Evolutionary conservation across 139 green algal species (phyloP).

Genomic region (Eudorina sp.): DNA sequence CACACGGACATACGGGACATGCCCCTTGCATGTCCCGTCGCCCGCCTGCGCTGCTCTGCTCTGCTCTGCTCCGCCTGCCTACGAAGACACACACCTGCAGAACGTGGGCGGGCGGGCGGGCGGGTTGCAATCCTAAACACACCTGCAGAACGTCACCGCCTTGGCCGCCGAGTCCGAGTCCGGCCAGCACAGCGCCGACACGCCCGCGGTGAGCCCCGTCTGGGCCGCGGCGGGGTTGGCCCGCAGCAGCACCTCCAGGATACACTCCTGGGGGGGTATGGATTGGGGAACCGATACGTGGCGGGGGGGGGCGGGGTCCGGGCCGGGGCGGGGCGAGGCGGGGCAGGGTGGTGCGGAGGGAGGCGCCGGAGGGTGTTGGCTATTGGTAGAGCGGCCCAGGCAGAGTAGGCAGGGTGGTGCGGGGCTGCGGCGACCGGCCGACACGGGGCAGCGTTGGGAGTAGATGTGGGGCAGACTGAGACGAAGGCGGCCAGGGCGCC

Average conservation of each 20-base stretch:
- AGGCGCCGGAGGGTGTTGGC: too few relatives aligned
- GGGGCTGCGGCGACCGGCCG: too few relatives aligned
- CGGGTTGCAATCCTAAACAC: too few relatives aligned
- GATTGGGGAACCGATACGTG: background rate
- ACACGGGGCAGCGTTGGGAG: too few relatives aligned
- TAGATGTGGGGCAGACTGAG: too few relatives aligned
- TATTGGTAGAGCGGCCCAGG: too few relatives aligned
- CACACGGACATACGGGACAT: too few relatives aligned
- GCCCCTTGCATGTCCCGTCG: too few relatives aligned
- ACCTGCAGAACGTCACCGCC: constrained; percentile 70
- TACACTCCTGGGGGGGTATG: background rate
- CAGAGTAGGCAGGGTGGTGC: too few relatives aligned
- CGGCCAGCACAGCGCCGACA: constrained; percentile 79
- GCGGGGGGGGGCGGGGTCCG: background rate
- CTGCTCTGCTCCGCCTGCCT: background rate
- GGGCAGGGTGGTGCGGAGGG: background rate
- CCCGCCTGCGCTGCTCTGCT: too few relatives aligned
- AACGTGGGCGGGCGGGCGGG: too few relatives aligned
- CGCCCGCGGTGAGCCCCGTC: constrained; percentile 61
- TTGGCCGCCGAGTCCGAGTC: constrained; percentile 73
- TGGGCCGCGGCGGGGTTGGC: constrained; percentile 61
- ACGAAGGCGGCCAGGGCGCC: too few relatives aligned
- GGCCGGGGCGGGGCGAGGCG: background rate
- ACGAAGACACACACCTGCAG: background rate
- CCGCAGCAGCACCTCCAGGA: constrained; percentile 71